Evolutionary conservation across 1,284 basidiomycete genomes (phyloP), one percentile per base, ranked within the genome.

Genomic region (Cutaneotrichosporon cavernicola): DNA sequence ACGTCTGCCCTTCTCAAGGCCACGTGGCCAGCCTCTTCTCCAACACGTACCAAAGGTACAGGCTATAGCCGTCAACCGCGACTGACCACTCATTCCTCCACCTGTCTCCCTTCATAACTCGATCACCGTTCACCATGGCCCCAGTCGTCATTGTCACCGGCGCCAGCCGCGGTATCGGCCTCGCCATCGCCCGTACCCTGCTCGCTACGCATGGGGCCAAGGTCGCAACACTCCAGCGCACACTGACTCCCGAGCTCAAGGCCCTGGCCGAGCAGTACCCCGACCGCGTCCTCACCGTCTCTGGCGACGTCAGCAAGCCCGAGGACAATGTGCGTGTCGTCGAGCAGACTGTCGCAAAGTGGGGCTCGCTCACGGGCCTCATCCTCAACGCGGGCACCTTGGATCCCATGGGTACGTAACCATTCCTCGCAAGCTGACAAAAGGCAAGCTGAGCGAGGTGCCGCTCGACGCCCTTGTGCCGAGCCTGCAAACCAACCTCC

Each of bases 351-450:
- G 68, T 82, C 7, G 65, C 76, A 5, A 78, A 73, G 47, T 85
- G 80, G 68, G 82, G 82, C 0, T 61, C 73, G 1, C 64, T 86
- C 10, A 83, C 85, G 69, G 77, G 76, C 9, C 60, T 85, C 52
- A 73, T 86, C 5, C 70, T 85, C 51, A 84, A 84, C 65, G 84
- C 84, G 4, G 85, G 84, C 5, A 76, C 80, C 0, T 72, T 85
- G 18, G 77, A 76, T 55, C 81, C 81, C 0, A 70, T 81, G 49
- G 73, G 78, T 79, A 43, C 50, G 59, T 63, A 1, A 5, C 32
- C 57, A n/a, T 7, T 30, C 3, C 5, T 14, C 18, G n/a, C 13
- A n/a, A 18, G 34, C 34, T 36, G 34, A 21, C 38, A 5, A 14
- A 57, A 72, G 73, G 73, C 59, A 73, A 75, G 46, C 69, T 80